Evolutionary conservation across 2,329 filamentous ascomycete species (phyloP).

Genomic region (Tolypocladium cylindrosporum): DNA sequence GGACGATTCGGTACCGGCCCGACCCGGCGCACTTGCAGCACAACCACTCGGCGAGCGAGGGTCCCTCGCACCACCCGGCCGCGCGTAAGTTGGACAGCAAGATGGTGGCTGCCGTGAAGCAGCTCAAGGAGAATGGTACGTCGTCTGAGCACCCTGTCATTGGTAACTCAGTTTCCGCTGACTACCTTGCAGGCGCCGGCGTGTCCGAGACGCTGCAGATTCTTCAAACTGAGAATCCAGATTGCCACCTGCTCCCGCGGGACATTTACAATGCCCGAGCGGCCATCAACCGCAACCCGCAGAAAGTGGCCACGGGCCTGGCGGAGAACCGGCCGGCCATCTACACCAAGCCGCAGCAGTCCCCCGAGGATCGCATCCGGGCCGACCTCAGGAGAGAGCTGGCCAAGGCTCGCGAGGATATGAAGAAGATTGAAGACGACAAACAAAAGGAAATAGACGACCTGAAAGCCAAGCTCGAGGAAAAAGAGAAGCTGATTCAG

Average conservation of each 20-base stretch:
- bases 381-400: constrained; percentile 52
- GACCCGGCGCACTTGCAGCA: constrained; percentile 47
- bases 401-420: constrained; percentile 45
- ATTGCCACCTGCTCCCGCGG: constrained; percentile 51
- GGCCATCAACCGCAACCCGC: constrained; percentile 55
- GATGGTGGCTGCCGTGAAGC: constrained; percentile 58
- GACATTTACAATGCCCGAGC: constrained; percentile 61
- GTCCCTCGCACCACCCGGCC: constrained; percentile 55
- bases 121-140: constrained; percentile 55
- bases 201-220: constrained; percentile 58
- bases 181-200: constrained; percentile 40
- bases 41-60: constrained; percentile 58
- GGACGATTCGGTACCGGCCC: constrained; percentile 56
- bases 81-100: constrained; percentile 57
- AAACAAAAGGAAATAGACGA: constrained; percentile 48
- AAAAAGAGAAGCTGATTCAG: constrained; percentile 52
- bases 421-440: constrained; percentile 44
- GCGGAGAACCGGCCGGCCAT: constrained; percentile 54
- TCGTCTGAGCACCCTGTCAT: constrained; percentile 7
- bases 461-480: constrained; percentile 48
- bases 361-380: constrained; percentile 53
- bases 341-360: constrained; percentile 55
- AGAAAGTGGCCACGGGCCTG: constrained; percentile 48
- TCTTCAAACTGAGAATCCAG: constrained; percentile 52
- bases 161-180: constrained; percentile 3